Percentiles rank a stretch among this genome's conserved stretches.
Conservation (phyloP, 768 basidiomycete species). For the Boletus reticuloceps region DNA sequence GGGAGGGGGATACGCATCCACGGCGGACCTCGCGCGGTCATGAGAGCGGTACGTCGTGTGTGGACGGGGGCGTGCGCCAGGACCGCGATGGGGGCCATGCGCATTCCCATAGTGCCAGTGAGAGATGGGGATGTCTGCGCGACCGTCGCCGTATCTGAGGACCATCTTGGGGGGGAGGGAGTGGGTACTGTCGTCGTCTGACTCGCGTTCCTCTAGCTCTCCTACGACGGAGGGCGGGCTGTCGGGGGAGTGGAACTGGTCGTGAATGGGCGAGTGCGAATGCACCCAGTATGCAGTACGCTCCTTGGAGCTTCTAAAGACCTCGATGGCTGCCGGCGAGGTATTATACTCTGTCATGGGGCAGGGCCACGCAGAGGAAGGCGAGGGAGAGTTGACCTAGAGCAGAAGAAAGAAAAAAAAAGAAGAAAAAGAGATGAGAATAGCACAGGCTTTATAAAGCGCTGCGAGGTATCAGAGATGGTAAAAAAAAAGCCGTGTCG, state of each 20-base stretch:
- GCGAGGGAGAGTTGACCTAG: background rate
- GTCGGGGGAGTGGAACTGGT: slow-evolving; percentile 55
- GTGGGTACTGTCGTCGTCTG: slow-evolving; percentile 41
- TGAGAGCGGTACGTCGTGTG: slow-evolving; percentile 33
- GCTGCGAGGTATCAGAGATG: slow-evolving; percentile 8
- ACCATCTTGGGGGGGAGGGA: slow-evolving; percentile 71
- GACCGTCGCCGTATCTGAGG: slow-evolving; percentile 62
- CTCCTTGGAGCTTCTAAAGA: slow-evolving; percentile 57
- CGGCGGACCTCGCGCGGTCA: slow-evolving; percentile 39
- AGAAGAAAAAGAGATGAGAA: slow-evolving; percentile 7
- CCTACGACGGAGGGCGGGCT: slow-evolving; percentile 45
- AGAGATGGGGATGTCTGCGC: slow-evolving; percentile 64
- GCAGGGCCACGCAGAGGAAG: background rate
- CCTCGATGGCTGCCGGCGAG: slow-evolving; percentile 55
- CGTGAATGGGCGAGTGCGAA: slow-evolving; percentile 35
- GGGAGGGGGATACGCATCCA: slow-evolving; percentile 26
- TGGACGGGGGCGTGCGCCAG: slow-evolving; percentile 26
- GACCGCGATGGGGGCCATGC: slow-evolving; percentile 14
- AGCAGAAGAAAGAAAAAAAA: slow-evolving; percentile 3
- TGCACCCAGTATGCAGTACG: slow-evolving; percentile 67
- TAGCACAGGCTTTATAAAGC: slow-evolving; percentile 22
- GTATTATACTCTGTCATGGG: slow-evolving; percentile 64
- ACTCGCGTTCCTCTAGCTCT: slow-evolving; percentile 39
- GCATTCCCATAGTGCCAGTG: slow-evolving; percentile 33
- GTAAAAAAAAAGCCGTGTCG: slow-evolving; percentile 23